Conservation (phyloP, 768 basidiomycete species). For the Termitomyces sp. region DNA sequence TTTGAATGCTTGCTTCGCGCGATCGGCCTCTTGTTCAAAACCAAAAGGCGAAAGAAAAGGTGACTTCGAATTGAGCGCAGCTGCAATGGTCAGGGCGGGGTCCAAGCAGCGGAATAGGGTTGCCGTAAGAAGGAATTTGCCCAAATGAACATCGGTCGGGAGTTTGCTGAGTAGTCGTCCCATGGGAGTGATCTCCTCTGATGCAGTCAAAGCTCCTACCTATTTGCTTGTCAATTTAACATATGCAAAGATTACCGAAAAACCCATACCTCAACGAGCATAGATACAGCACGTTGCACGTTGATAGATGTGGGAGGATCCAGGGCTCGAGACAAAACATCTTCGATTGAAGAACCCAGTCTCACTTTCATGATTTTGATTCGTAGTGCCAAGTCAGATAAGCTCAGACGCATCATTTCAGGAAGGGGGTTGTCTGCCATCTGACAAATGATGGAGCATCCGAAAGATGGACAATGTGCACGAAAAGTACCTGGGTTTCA, state of each 20-base stretch:
- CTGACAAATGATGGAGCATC: constrained; percentile 28
- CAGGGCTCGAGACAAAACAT: constrained; percentile 79
- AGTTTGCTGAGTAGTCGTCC: constrained; percentile 85
- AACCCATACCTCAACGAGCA: constrained; percentile 74
- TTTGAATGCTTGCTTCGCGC: constrained; percentile 76
- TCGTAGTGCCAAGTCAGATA: constrained; percentile 86
- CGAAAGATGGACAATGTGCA: background rate
- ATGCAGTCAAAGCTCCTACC: constrained; percentile 80
- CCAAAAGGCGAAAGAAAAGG: constrained; percentile 91
- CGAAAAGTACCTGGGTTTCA: constrained; percentile 58
- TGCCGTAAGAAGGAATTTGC: constrained; percentile 85
- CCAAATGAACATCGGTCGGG: constrained; percentile 93
- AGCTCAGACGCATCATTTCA: constrained; percentile 90
- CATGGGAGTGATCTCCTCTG: constrained; percentile 93
- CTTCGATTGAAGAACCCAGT: constrained; percentile 80
- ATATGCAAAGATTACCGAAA: background rate
- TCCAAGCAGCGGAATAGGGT: constrained; percentile 87
- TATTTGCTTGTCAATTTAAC: constrained; percentile 17
- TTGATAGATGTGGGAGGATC: constrained; percentile 87
- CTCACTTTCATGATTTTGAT: constrained; percentile 94
- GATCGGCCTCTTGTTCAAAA: constrained; percentile 79
- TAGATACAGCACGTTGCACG: constrained; percentile 83
- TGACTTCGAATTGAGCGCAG: constrained; percentile 86
- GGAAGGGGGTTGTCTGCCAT: constrained; percentile 88
- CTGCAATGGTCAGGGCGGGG: constrained; percentile 94